phyloP scores from a whole-genome alignment of 2,329 filamentous ascomycete genomes.

The Colletotrichum sp. region DNA sequence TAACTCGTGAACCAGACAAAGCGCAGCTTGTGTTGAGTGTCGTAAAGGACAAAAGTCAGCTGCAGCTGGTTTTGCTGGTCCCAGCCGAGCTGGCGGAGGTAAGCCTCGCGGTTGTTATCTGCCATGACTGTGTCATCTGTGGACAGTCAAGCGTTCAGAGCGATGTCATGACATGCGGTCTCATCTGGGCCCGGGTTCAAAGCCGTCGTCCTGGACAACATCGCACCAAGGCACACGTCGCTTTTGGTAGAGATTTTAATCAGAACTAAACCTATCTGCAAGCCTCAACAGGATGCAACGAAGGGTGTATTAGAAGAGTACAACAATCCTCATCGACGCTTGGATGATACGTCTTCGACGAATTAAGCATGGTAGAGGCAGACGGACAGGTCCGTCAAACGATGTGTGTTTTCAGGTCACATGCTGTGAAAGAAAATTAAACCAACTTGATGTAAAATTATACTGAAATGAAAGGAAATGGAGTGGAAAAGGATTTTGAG shows the following conservation, averaged over 20 bases:
- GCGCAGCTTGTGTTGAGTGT: neutral
- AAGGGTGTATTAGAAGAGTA: neutral
- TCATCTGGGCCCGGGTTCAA: neutral
- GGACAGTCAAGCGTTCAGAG: neutral
- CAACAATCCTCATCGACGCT: neutral
- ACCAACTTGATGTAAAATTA: neutral
- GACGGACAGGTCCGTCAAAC: neutral
- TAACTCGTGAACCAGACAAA: neutral
- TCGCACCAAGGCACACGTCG: neutral
- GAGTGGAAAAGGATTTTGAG: fast-evolving
- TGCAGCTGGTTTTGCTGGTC: neutral
- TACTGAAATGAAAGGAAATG: neutral
- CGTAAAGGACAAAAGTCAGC: neutral
- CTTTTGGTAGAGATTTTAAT: neutral
- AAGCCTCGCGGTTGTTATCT: neutral
- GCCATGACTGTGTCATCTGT: neutral
- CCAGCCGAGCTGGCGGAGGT: too few relatives aligned
- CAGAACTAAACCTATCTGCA: neutral
- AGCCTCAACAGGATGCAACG: neutral
- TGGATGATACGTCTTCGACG: neutral
- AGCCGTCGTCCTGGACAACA: fast-evolving
- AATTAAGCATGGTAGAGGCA: neutral
- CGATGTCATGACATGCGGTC: neutral
- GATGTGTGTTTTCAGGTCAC: neutral
- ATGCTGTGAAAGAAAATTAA: fast-evolving